phyloP scores from a whole-genome alignment of 2,329 filamentous ascomycete genomes.

The Lecanicillium sp. region DNA sequence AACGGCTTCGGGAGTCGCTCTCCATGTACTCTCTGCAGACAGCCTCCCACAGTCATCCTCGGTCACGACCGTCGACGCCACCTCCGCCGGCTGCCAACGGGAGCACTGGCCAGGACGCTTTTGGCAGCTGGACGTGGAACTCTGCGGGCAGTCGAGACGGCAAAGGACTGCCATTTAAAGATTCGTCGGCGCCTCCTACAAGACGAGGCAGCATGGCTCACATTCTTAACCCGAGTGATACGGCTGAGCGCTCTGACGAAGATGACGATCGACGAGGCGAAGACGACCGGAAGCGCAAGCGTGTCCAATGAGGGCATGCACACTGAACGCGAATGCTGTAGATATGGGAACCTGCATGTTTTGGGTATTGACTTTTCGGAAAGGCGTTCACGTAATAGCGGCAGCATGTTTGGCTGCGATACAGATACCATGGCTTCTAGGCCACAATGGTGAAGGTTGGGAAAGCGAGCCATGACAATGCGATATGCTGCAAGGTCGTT shows the following conservation, averaged over 20 bases:
- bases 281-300: slow-evolving; percentile 55
- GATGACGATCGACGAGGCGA: slow-evolving; percentile 48
- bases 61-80: slow-evolving; percentile 47
- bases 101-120: slow-evolving; percentile 30
- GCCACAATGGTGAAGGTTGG: too few species aligned
- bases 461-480: too few species aligned
- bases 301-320: slow-evolving; percentile 36
- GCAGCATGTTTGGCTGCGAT: too few species aligned
- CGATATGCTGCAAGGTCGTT: too few species aligned
- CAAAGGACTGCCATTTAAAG: slow-evolving; percentile 42
- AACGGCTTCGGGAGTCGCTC: slow-evolving; percentile 48
- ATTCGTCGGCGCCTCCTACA: slow-evolving; percentile 49
- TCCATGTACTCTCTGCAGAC: slow-evolving; percentile 45
- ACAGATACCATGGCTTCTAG: too few species aligned
- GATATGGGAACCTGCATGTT: too few species aligned
- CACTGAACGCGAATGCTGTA: too few species aligned
- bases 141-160: slow-evolving; percentile 39
- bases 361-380: too few species aligned
- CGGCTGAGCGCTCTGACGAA: slow-evolving; percentile 46
- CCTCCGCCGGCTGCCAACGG: slow-evolving; percentile 43
- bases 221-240: slow-evolving; percentile 54
- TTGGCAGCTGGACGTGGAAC: slow-evolving; percentile 51
- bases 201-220: slow-evolving; percentile 55
- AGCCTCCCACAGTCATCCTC: slow-evolving; percentile 32
- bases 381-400: too few species aligned